Evolutionary conservation across 2,329 filamentous ascomycete genomes (phyloP).

Genomic region (Dactylellina cionopaga): DNA sequence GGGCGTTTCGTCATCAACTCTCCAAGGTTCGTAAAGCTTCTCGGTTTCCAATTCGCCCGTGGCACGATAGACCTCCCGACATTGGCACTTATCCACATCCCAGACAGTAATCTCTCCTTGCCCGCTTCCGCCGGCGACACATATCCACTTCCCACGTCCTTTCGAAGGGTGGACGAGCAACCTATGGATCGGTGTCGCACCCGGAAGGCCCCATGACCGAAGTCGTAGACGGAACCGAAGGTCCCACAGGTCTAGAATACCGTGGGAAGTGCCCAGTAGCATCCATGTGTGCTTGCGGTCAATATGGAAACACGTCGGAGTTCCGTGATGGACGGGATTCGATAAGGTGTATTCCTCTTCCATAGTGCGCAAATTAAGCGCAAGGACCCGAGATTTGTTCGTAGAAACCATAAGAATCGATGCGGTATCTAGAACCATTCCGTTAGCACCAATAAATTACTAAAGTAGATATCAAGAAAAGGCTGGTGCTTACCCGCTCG

Average conservation of each 20-base stretch:
- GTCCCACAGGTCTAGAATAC: constrained; percentile 94
- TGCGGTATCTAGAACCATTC: constrained; percentile 69
- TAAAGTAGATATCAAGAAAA: neutral
- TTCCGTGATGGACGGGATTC: constrained; percentile 91
- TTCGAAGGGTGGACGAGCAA: constrained; percentile 81
- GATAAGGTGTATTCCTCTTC: constrained; percentile 78
- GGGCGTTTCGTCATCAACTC: constrained; percentile 86
- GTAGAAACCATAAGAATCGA: constrained; percentile 90
- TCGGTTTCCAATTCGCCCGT: constrained; percentile 66
- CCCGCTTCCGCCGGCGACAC: constrained; percentile 85
- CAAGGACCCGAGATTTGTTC: constrained; percentile 82
- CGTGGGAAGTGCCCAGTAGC: constrained; percentile 88
- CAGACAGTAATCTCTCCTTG: constrained; percentile 92
- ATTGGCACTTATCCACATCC: constrained; percentile 91
- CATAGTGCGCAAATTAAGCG: constrained; percentile 89
- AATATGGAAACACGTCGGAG: constrained; percentile 88
- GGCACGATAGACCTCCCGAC: constrained; percentile 84
- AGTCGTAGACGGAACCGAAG: constrained; percentile 90
- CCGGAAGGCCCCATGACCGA: constrained; percentile 86
- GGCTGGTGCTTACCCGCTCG: constrained; percentile 62
- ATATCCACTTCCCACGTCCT: constrained; percentile 83
- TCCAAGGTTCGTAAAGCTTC: constrained; percentile 81
- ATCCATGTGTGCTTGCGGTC: constrained; percentile 90
- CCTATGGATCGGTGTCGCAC: constrained; percentile 80
- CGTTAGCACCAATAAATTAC: constrained; percentile 14